These are phyloP conservation scores for Podaxis carcinomalis DNA, from an alignment of 768 basidiomycete species.

Conservation along the genomic window DNA sequence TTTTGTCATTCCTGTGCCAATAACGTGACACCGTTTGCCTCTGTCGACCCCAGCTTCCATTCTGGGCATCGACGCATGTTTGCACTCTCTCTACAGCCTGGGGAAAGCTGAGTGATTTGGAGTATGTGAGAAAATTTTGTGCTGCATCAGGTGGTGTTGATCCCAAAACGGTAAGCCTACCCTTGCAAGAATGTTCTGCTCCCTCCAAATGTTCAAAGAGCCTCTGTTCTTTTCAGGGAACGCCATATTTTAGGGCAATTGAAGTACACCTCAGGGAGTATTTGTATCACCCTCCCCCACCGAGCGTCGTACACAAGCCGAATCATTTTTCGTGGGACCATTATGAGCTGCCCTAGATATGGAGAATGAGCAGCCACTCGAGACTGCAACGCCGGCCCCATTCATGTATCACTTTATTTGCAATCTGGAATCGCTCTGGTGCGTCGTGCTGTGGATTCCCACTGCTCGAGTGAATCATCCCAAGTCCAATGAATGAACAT, in stretches of 20 bases:
- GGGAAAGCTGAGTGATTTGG: constrained; percentile 7
- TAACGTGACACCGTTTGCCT: too few relatives aligned
- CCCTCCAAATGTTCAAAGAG: too few relatives aligned
- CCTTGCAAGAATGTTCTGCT: not conserved
- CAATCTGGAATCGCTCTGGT: not conserved
- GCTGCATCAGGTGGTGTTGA: not conserved
- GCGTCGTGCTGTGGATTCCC: not conserved
- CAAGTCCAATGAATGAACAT: not conserved
- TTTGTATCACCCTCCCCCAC: not conserved
- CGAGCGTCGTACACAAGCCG: too few relatives aligned
- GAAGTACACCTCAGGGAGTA: not conserved
- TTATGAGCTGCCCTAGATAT: not conserved
- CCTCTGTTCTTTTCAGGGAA: not conserved
- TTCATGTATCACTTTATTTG: not conserved
- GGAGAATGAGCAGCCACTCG: not conserved
- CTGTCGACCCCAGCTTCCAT: too few relatives aligned
- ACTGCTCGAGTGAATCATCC: not conserved
- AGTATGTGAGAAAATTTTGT: constrained; percentile 5
- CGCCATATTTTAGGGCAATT: not conserved
- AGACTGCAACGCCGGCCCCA: not conserved
- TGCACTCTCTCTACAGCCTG: too few relatives aligned
- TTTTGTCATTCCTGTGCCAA: too few relatives aligned
- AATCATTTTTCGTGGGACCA: not conserved
- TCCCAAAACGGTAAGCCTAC: constrained; percentile 1
- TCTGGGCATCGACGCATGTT: too few relatives aligned